Base-by-base conservation (phyloP, 192 early-diverging fungal species). In the Podila minutissima region DNA sequence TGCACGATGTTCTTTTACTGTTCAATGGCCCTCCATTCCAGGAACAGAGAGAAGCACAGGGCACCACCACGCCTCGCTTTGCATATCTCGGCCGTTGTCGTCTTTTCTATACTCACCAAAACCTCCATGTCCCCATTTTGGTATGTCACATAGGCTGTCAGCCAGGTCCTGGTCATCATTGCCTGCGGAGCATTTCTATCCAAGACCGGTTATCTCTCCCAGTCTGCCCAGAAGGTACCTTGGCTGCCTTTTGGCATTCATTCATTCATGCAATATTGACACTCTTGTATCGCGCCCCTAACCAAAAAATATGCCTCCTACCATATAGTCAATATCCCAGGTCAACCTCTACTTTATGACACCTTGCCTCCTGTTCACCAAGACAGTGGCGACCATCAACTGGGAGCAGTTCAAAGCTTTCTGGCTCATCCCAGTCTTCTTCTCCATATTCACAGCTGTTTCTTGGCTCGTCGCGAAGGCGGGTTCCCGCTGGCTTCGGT, bases 341-440 rank as follows among this genome's bases (percentile, higher is more conserved):
- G 60, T 94, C 22, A 94, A 92, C 69, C 73, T 94, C 31, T 88
- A 89, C 48, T 91, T 91, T 61, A 86, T 94, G 79, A 94, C 93
- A 38, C 93, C 93, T 13, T 91, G 91, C 50, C 86, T 94, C 3
- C 82, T 94, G 37, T 94, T 94, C 62, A 89, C 91, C 59, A 94
- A 93, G 41, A 92, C 92, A 75, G 89, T 89, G 20, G 89, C 90
- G 49, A 88, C 88, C 12, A 87, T 94, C 55, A 86, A 89, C 37
- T 87, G 90, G 69, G 78, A 71, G 29, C 86, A 91, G n/a, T 83
- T 94, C 31, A 65, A 90, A 20, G 89, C 91, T 55, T 88, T 94
- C 41, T 94, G 92, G 91, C 91, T 92, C 63, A 89, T 91, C 66
- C 91, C 92, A 3, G 62, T 91, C 28, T 86, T 89, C 61, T 88